Evolutionary conservation across 2,329 filamentous ascomycete genomes (phyloP), one percentile per base, ranked within the genome.

Genomic region (Phaeosphaeriaceae sp.): DNA sequence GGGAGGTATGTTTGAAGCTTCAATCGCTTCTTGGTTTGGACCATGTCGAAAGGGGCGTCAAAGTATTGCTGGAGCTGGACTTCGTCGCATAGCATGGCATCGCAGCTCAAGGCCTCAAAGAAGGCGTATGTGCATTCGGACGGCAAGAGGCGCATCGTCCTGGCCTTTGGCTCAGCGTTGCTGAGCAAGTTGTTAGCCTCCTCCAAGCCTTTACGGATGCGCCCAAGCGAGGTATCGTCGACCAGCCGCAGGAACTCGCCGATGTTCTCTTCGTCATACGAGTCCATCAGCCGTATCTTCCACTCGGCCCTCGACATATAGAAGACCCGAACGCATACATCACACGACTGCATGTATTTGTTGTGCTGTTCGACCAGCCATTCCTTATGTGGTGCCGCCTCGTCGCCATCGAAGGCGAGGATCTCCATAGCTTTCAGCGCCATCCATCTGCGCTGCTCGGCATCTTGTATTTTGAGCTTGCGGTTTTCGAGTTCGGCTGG

Each of bases 31-130:
- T 89, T 93, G 15, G 87, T 87, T 76, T 94, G 91, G 1, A 96
- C 88, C 21, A 92, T 84, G 65, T 87, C 84, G 75, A 98, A 97
- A 11, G 96, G 92, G 65, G 85, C 87, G 73, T 97, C 91, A 73
- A 98, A 97, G 63, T 88, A 84, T 25, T 80, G 68, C 54, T 78
- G 72, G 21, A 89, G 75, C 20, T 84, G 76, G 19, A 79, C 76
- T 54, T 86, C 84, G 62, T 85, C 82, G 21, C 80, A 77, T 60
- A 97, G 82, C 72, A 96, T 92, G 0, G 90, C 84, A 65, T 93
- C 87, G 75, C 91, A 96, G 75, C 93, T 96, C 51, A 98, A 81
- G 0, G 91, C 89, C 75, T 98, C 94, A 69, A 96, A 97, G 27
- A 98, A 86, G 11, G 92, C 89, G 57, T 95, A 86, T 51, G 96